Evolutionary conservation across 129 eudicot genomes (phyloP), one percentile per base, ranked within the genome.

Genomic region (Lactuca saligna): DNA sequence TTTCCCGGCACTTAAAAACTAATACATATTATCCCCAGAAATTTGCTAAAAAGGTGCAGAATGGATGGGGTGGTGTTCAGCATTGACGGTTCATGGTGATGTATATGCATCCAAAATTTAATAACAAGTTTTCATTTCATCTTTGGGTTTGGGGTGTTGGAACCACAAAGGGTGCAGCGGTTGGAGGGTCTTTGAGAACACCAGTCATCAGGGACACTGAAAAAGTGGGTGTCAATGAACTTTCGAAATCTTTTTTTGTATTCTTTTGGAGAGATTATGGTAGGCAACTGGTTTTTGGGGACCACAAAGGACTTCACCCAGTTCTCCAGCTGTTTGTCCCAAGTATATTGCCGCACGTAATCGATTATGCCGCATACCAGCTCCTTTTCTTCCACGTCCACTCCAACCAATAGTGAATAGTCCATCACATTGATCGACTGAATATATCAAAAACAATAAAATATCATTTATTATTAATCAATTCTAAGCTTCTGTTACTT

Each of bases 301-400:
- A 89, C 90, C 44, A 86, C 90, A 17, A 90, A 89, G 4, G 92
- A 82, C 61, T 89, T 86, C n/a, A 89, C 93, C 96, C 88, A 86
- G 51, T 78, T 89, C 75, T 89, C 96, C 13, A 89, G 78, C 63
- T 89, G 92, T 61, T 89, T 89, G 80, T 89, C 96, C 96, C 92
- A 89, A 0, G 96, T 89, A 54, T 89, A 89, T 66, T 89, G 96
- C 42, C 93, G 66, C 6, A 89, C 83, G 57, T 89, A 89, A 76
- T 89, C 96, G 20, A 86, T 89, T 77, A 89, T 89, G 33, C 96
- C 96, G 61, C 96, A 83, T 5, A 86, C 90, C 50, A 89, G 88
- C 76, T 86, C 93, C 31, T 72, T 81, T 49, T 61, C 38, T 17
- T 89, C 79, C 34, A 73, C 62, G 57, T 89, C 96, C 53, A 89